Conservation (phyloP, 1,139 yeast species). For the Meyerozyma carpophila region DNA sequence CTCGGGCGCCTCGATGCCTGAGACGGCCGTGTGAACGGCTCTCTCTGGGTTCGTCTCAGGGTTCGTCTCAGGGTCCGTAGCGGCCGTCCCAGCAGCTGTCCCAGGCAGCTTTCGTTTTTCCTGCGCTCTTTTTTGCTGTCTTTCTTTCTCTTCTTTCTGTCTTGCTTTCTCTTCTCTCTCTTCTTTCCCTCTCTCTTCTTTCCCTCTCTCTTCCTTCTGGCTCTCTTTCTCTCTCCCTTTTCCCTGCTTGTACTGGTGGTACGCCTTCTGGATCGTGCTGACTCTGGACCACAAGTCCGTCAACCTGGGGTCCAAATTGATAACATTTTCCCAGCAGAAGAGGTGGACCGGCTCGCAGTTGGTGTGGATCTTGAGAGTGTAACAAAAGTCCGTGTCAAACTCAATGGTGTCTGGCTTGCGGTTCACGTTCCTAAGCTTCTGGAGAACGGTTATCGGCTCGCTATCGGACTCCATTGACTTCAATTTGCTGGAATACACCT, state of each 20-base stretch:
- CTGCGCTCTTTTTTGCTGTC: no score
- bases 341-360: constrained; percentile 11
- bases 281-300: constrained; percentile 39
- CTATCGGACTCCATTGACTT: constrained; percentile 4
- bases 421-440: constrained; percentile 12
- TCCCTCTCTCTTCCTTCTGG: no score
- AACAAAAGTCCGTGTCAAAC: constrained; percentile 15
- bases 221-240: neutral
- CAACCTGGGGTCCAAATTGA: constrained; percentile 38
- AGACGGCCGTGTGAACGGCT: no score
- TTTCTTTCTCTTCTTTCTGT: no score
- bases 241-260: constrained; percentile 31
- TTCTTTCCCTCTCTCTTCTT: no score
- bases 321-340: constrained; percentile 37
- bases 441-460: constrained; percentile 13
- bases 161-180: no score
- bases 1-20: neutral
- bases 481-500: constrained; percentile 14
- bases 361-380: constrained; percentile 8
- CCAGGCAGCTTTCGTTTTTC: no score
- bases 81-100: no score
- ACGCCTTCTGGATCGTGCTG: constrained; percentile 36
- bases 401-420: constrained; percentile 13
- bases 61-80: no score
- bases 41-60: no score